Evolutionary conservation across 2,329 filamentous ascomycete genomes (phyloP).

Genomic region (Claviceps purpurea): DNA sequence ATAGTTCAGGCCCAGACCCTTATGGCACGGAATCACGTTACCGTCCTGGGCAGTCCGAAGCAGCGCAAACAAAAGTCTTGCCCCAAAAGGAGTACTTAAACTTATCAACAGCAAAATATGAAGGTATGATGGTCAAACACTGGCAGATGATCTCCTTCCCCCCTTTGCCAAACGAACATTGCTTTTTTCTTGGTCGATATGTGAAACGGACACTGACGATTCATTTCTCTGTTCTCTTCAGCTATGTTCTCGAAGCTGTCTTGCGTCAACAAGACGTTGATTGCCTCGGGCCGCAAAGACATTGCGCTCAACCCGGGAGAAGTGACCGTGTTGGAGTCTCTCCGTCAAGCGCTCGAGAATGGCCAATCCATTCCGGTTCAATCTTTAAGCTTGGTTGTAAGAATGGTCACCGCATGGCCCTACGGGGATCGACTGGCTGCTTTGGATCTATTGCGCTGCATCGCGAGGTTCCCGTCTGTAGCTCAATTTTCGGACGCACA

Average conservation of each 20-base stretch:
- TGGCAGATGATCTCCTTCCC: too few relatives aligned
- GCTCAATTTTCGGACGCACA: slow-evolving; percentile 44
- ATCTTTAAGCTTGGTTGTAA: slow-evolving; percentile 52
- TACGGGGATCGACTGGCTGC: slow-evolving; percentile 67
- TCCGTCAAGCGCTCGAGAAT: slow-evolving; percentile 52
- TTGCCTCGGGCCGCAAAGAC: slow-evolving; percentile 59
- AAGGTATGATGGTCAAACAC: slow-evolving; percentile 24
- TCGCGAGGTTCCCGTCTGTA: slow-evolving; percentile 55
- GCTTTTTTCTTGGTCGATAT: background rate
- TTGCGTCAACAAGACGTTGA: slow-evolving; percentile 60
- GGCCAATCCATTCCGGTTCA: slow-evolving; percentile 33
- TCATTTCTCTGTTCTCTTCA: slow-evolving; percentile 15
- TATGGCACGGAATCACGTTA: slow-evolving; percentile 71
- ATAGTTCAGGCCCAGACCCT: slow-evolving; percentile 47
- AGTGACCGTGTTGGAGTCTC: slow-evolving; percentile 43
- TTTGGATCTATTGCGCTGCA: slow-evolving; percentile 75
- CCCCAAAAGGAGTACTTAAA: slow-evolving; percentile 70
- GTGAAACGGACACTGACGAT: background rate
- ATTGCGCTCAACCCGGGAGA: slow-evolving; percentile 62
- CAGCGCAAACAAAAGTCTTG: slow-evolving; percentile 44
- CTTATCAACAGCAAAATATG: slow-evolving; percentile 61
- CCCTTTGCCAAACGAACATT: too few relatives aligned
- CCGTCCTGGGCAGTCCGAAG: slow-evolving; percentile 44
- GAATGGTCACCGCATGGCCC: slow-evolving; percentile 68
- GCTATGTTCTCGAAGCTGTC: slow-evolving; percentile 65